These are phyloP conservation scores for Boletellus ananas DNA, from an alignment of 768 basidiomycete genomes.

Conservation along the genomic window DNA sequence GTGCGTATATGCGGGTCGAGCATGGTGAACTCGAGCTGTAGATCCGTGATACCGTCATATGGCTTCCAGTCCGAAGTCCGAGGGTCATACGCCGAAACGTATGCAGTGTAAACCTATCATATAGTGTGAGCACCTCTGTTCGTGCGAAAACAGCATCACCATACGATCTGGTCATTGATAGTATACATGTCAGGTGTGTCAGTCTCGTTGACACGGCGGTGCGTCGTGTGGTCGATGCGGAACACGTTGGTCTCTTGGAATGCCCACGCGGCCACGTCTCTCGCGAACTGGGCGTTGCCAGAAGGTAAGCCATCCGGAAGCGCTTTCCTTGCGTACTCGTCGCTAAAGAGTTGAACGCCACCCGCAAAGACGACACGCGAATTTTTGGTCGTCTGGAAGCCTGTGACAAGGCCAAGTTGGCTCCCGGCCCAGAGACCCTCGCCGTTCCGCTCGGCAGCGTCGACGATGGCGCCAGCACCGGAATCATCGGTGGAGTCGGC, in stretches of 20 bases:
- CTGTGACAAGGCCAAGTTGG: constrained; percentile 72
- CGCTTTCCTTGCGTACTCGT: constrained; percentile 65
- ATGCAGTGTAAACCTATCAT: constrained; percentile 64
- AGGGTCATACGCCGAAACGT: constrained; percentile 67
- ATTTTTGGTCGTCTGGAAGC: constrained; percentile 81
- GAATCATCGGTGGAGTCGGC: constrained; percentile 59
- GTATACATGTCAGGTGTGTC: constrained; percentile 72
- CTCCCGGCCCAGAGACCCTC: constrained; percentile 84
- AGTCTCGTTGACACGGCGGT: constrained; percentile 66
- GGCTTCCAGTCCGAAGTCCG: constrained; percentile 61
- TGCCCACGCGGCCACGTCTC: constrained; percentile 81
- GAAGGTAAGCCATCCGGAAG: constrained; percentile 57
- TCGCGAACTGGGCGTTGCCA: constrained; percentile 71
- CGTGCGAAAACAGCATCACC: constrained; percentile 6
- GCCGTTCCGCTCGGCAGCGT: constrained; percentile 69
- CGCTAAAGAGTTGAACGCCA: constrained; percentile 73
- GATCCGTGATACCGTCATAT: constrained; percentile 65
- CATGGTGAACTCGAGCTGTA: constrained; percentile 98
- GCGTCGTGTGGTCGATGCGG: constrained; percentile 69
- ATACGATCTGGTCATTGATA: constrained; percentile 79
- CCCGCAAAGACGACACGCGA: constrained; percentile 81
- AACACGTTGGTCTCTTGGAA: constrained; percentile 86
- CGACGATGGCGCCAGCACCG: constrained; percentile 58
- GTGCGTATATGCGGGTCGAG: constrained; percentile 94
- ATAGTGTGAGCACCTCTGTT: not conserved